Evolutionary conservation across 2,329 filamentous ascomycete genomes (phyloP), one percentile per base, ranked within the genome.

Genomic region (Hypoxylon sp.): DNA sequence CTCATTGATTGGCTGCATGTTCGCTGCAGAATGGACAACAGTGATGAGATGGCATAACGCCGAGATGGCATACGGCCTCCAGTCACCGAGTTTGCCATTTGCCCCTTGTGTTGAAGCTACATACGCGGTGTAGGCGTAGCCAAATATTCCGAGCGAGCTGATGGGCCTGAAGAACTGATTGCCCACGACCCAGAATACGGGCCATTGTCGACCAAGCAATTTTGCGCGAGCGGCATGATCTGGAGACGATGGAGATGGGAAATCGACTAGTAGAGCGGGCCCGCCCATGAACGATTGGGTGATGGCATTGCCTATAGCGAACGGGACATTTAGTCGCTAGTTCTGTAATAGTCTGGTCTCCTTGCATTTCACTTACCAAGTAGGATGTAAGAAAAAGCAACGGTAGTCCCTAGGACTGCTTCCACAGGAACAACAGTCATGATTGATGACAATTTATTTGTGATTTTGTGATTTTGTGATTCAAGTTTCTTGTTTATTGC

Each of bases 161-260:
- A 85, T 85, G n/a, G 83, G 83, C 1, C 84, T 80, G 76, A 86
- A 85, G 77, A 85, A 84, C 30, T 79, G 75, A 74, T 85, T 85
- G 63, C 83, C 83, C 9, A 84, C 80, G n/a, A 76, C 76, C 83
- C 83, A 85, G 77, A 83, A 84, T 28, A 82, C 76, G 17, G 82
- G 82, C 83, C 83, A 85, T 76, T 85, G 82, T 10, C 79, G 78
- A 28, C 82, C 83, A 3, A 86, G 81, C 34, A 83, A 79, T 25
- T 77, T 79, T 17, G 82, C 81, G 66, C 82, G 80, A 5, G 78
- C 75, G 2, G 77, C 75, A 71, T 84, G 80, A 9, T 80, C 78
- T 1, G 80, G 77, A 1, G 80, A 78, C 4, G 76, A 77, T 23
- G 82, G 76, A 6, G 76, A 65, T 23, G 82, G 82, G 72, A 83